These are phyloP conservation scores for Claviceps pazoutovae DNA, from an alignment of 2,329 filamentous ascomycete species.

Conservation along the genomic window DNA sequence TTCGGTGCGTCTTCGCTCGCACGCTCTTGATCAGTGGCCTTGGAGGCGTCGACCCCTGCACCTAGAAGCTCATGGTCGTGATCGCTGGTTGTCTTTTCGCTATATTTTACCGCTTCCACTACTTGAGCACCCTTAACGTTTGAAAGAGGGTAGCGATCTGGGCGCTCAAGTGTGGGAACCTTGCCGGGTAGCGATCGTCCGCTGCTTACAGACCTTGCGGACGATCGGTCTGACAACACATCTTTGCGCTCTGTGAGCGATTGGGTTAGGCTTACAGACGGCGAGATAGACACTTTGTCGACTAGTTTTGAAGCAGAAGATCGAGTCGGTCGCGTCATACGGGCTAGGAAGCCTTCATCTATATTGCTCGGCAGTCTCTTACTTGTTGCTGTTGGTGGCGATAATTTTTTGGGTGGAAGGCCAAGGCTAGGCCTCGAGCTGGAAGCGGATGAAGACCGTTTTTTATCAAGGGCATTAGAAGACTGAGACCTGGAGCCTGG, in stretches of 20 bases:
- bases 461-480: conserved; percentile 23
- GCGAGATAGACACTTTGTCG: conserved; percentile 43
- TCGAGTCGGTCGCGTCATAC: conserved; percentile 68
- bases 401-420: conserved; percentile 40
- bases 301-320: conserved; percentile 52
- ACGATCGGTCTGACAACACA: not conserved
- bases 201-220: not conserved
- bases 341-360: conserved; percentile 60
- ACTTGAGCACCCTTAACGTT: not conserved
- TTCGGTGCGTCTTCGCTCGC: not conserved
- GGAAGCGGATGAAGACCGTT: conserved; percentile 30
- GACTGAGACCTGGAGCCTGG: conserved; percentile 6
- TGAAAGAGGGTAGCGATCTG: not conserved
- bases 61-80: not conserved
- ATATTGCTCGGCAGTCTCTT: conserved; percentile 35
- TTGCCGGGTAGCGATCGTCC: not conserved
- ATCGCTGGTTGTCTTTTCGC: not conserved
- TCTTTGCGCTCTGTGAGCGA: conserved; percentile 6
- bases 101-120: not conserved
- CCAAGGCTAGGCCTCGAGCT: conserved; percentile 39
- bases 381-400: conserved; percentile 3
- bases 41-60: not conserved
- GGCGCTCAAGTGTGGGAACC: not conserved
- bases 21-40: not conserved
- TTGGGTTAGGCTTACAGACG: conserved; percentile 27